Base-by-base conservation (phyloP, 2,329 filamentous ascomycete genomes). In the Fusarium kyushuense region DNA sequence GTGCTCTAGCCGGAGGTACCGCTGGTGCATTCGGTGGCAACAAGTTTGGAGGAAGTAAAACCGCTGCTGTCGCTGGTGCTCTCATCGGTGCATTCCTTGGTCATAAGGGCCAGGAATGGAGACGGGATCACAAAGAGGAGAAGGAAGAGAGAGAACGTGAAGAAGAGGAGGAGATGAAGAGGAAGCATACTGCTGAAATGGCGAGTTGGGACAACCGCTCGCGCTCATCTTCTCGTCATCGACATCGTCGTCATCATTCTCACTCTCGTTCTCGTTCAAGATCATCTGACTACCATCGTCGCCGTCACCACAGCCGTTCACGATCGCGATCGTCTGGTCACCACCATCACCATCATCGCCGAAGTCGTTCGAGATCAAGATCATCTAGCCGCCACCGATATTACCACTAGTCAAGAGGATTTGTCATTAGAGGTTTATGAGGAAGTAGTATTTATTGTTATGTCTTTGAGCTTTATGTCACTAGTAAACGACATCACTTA, bases 41-140 rank as follows among this genome's bases (percentile, higher is more conserved):
- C 19, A 55, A 55, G 4, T 30, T 54, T 14, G 52, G 52, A 38
- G 42, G 42, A 30, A 48, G 42, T 12, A 55, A 55, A 9, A 48
- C 53, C 1, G 42, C 53, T 5, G 35, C 32, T 1, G 42, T 55
- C 3, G 42, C 43, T 3, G 53, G 53, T 48, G 53, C 32, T 32
- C 53, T 55, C 9, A 14, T 49, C 1, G 53, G 42, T 30, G 53
- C 53, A 1, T 55, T 48, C 7, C 10, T 48, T 1, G 53, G 53
- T 4, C 53, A 55, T 19, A 49, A 55, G 53, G 32, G 42, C 3
- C 53, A 55, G 4, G 53, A 55, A 3, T 38, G 42, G 53, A 19
- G 42, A 14, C 25, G 33, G 23, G 53, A 55, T 13, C 42, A 47
- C 11, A 55, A 38, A 6, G 53, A 55, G 16, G 42, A 55, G 21